A percentile compares a stretch with the other conserved stretches of the same genome.
These are phyloP conservation scores for Albugo laibachii DNA, from an alignment of 352 stramenopile genomes.

Conservation along the genomic window DNA sequence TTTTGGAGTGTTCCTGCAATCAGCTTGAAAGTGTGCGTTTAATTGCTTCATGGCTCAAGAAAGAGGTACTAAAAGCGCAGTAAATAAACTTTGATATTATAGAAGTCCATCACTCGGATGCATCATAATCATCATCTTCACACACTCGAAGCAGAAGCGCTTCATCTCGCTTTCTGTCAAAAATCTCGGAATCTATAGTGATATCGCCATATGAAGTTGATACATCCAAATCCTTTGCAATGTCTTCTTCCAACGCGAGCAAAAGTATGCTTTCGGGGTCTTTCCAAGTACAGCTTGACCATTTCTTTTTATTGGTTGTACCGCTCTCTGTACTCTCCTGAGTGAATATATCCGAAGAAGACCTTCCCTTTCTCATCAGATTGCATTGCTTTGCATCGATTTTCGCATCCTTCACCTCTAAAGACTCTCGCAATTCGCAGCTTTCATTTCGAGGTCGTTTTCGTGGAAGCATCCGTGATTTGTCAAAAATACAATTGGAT, in stretches of 20 bases:
- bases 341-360: too few species aligned
- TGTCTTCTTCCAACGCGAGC: slow-evolving; percentile 16
- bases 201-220: background rate
- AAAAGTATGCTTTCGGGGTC: slow-evolving; percentile 14
- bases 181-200: background rate
- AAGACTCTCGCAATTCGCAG: too few species aligned
- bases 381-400: too few species aligned
- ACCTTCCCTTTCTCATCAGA: too few species aligned
- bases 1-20: slow-evolving; percentile 24
- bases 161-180: slow-evolving; percentile 2
- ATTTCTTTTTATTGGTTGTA: too few species aligned
- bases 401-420: too few species aligned
- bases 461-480: too few species aligned
- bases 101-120: slow-evolving; percentile 13
- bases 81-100: background rate
- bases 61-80: slow-evolving; percentile 20
- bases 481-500: too few species aligned
- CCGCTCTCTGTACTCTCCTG: too few species aligned
- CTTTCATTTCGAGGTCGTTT: too few species aligned
- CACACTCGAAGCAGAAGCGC: slow-evolving; percentile 2
- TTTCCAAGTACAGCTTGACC: too few species aligned
- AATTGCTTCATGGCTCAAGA: slow-evolving; percentile 18
- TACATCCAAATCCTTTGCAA: slow-evolving; percentile 8
- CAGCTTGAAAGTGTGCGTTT: slow-evolving; percentile 20
- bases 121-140: slow-evolving; percentile 17